A percentile compares a stretch with the other conserved stretches of the same genome.
phyloP scores from a whole-genome alignment of 176 grass and related monocot species.

The Bonia amplexicaulis region DNA sequence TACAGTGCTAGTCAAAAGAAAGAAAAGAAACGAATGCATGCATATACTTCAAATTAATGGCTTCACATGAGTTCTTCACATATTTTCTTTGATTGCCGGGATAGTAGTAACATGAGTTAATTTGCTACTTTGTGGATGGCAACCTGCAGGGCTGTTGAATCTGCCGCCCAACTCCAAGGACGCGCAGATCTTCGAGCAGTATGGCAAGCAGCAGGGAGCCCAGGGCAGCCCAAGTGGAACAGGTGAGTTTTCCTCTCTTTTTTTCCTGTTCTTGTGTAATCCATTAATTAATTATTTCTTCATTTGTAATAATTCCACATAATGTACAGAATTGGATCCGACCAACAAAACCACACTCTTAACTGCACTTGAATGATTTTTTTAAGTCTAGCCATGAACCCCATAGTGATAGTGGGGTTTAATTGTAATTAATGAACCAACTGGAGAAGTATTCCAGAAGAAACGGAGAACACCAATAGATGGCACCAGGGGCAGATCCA shows the following conservation, averaged over 20 bases:
- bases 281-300: background rate
- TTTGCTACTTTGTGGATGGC: background rate
- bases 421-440: background rate
- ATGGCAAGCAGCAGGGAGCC: constrained; percentile 9
- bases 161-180: constrained; percentile 49
- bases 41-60: background rate
- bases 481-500: too few species aligned
- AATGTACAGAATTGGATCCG: background rate
- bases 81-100: background rate
- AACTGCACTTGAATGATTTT: background rate
- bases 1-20: background rate
- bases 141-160: constrained; percentile 40
- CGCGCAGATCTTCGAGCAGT: constrained; percentile 51
- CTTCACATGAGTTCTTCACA: background rate
- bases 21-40: background rate
- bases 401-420: background rate
- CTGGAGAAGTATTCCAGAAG: background rate
- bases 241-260: background rate
- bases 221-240: background rate
- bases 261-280: background rate
- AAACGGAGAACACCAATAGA: background rate
- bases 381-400: background rate
- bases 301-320: background rate
- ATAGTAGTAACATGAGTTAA: background rate
- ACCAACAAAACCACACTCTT: background rate